Base-by-base conservation (phyloP, 208 protist species). In the Trypanosoma brucei region DNA sequence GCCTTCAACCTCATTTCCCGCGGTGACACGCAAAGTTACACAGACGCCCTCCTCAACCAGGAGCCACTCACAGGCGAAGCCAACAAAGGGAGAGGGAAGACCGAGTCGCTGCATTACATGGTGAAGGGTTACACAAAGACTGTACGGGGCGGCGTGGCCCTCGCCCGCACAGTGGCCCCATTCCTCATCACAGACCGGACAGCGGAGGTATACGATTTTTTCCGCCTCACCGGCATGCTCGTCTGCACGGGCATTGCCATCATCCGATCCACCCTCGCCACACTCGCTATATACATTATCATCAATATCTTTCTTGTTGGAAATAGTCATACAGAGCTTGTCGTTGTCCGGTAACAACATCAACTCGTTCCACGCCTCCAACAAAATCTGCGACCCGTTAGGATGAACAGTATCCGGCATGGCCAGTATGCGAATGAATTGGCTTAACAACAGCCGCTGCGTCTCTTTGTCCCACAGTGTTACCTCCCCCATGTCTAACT, bases 321-420 rank as follows among this genome's bases (percentile, higher is more conserved):
- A 35, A 79, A 77, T 40, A 52, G 60, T 40, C 79, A 50, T 59
- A 49, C 52, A 53, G 34, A 76, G 48, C 14, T 56, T 59, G 35
- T 76, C 65, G 44, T 84, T 56, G 31, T 76, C 67, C 11, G 65
- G 72, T 36, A 77, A 66, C 67, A 78, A 77, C 62, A 66, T 76
- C 1, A 86, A 37, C 58, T 89, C 83, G 65, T 90, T 88, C 79
- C 83, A 93, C 40, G 86, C 69, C 56, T 93, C 86, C 1, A 78
- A 62, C 42, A 93, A 0, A 58, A 73, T 62, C 7, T 46, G 72
- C 37, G 74, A 36, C 22, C 75, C 60, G 14, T 73, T 59, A 51
- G 72, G 51, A 2, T 76, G 62, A 8, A 84, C 56, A 51, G 44
- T 39, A 73, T 57, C 48, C 59, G 72, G 67, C 5, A 84, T 35